Evolutionary conservation across 768 basidiomycete genomes (phyloP).

Genomic region (Lactarius hatsudake): DNA sequence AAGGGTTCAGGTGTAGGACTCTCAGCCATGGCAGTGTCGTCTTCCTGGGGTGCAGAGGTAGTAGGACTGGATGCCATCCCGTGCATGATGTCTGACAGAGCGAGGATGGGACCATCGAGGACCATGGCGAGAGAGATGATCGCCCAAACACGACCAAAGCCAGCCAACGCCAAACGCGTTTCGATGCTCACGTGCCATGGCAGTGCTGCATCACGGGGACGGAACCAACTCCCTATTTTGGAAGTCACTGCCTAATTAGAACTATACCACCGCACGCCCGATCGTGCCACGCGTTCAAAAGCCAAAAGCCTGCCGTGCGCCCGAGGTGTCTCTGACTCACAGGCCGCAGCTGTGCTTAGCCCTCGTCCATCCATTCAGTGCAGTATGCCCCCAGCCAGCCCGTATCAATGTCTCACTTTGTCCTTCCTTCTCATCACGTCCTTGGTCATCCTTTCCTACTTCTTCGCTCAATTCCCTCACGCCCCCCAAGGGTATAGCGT

Average conservation of each 20-base stretch:
- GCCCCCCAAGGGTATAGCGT: slow-evolving; percentile 50
- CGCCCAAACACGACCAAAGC: slow-evolving; percentile 34
- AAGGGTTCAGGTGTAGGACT: slow-evolving; percentile 39
- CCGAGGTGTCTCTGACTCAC: background rate
- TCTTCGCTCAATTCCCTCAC: slow-evolving; percentile 64
- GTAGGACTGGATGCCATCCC: slow-evolving; percentile 50
- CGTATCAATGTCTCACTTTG: slow-evolving; percentile 44
- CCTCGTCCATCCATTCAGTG: slow-evolving; percentile 7
- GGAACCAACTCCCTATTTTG: slow-evolving; percentile 12
- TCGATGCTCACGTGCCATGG: slow-evolving; percentile 33
- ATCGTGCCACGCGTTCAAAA: slow-evolving; percentile 1
- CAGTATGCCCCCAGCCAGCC: slow-evolving; percentile 31
- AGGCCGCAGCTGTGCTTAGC: slow-evolving; percentile 6
- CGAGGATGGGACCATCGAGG: slow-evolving; percentile 41
- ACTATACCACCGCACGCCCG: background rate
- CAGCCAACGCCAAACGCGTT: slow-evolving; percentile 26
- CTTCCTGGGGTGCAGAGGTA: slow-evolving; percentile 32
- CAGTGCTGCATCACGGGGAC: slow-evolving; percentile 34
- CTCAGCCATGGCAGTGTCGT: slow-evolving; percentile 27
- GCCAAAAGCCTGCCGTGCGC: background rate
- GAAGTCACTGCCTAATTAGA: background rate
- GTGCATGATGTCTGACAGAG: slow-evolving; percentile 56
- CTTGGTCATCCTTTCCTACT: slow-evolving; percentile 55
- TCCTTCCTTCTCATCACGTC: slow-evolving; percentile 60
- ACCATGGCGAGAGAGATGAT: slow-evolving; percentile 32